Percentiles rank a stretch among this genome's conserved stretches.
These are phyloP conservation scores for Eucalyptus sideroxylon DNA, from an alignment of 345 rosid species.

Conservation along the genomic window DNA sequence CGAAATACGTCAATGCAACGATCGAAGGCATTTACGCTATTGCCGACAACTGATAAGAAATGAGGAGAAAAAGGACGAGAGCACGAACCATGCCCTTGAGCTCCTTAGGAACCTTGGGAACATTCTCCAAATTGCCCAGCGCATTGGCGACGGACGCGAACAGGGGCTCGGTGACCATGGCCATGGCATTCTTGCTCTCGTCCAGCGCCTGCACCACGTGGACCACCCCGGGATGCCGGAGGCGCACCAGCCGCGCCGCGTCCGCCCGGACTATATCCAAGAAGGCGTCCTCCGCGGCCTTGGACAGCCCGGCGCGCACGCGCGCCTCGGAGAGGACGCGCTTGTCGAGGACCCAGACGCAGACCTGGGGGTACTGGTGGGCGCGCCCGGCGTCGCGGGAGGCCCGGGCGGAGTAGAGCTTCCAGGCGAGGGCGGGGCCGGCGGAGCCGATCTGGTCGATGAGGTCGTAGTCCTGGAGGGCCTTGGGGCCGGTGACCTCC, in stretches of 20 bases:
- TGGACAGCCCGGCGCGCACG: constrained; percentile 66
- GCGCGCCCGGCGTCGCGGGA: constrained; percentile 64
- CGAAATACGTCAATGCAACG: not conserved
- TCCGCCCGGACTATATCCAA: constrained; percentile 80
- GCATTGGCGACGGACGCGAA: constrained; percentile 85
- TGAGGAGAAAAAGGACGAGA: not conserved
- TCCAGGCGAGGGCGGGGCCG: constrained; percentile 97
- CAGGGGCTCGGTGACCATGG: constrained; percentile 96
- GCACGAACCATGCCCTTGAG: constrained; percentile 72
- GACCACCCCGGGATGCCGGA: constrained; percentile 94
- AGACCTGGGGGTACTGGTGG: constrained; percentile 85
- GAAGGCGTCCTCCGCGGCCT: constrained; percentile 78
- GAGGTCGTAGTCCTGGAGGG: constrained; percentile 91
- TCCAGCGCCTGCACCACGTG: constrained; percentile 96
- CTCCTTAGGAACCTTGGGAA: constrained; percentile 72
- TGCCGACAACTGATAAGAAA: not conserved
- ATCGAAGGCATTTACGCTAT: not conserved
- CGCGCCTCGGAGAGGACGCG: constrained; percentile 68
- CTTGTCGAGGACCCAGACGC: constrained; percentile 97
- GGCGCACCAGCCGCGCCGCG: constrained; percentile 66
- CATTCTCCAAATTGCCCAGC: constrained; percentile 78
- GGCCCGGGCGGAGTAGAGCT: constrained; percentile 61
- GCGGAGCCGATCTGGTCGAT: constrained; percentile 98
- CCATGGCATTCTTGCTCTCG: constrained; percentile 89
- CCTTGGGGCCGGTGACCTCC: constrained; percentile 91